Evolutionary conservation across 139 green algal genomes (phyloP).

Genomic region (Zygnema circumcarinatum): DNA sequence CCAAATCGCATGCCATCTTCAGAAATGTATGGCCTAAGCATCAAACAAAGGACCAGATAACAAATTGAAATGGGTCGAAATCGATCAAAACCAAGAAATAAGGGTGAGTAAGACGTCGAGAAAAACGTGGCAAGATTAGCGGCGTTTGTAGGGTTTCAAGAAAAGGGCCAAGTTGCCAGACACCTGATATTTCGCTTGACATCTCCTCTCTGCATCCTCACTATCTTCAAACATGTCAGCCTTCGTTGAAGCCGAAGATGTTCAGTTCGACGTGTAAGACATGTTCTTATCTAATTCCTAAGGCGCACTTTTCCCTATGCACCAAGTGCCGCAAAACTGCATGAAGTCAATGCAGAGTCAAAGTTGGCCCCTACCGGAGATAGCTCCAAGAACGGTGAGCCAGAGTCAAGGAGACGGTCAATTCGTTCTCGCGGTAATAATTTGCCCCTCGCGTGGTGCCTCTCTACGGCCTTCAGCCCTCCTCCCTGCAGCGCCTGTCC

Average conservation of each 20-base stretch:
- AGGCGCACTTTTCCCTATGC: too few species aligned
- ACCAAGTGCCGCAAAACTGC: background rate
- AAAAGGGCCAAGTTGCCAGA: too few species aligned
- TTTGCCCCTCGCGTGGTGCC: conserved; percentile 40
- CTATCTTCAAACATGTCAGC: too few species aligned
- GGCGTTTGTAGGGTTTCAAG: too few species aligned
- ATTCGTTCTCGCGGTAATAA: conserved; percentile 49
- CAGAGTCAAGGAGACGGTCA: conserved; percentile 46
- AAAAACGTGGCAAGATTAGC: too few species aligned
- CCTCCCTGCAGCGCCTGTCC: conserved; percentile 40
- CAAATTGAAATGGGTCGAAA: background rate
- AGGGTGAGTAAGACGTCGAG: background rate
- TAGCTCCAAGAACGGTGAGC: conserved; percentile 58
- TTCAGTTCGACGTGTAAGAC: too few species aligned
- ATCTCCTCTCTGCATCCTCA: too few species aligned
- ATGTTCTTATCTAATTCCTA: too few species aligned
- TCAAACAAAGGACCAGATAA: background rate
- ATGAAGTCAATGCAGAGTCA: background rate
- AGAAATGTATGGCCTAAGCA: background rate
- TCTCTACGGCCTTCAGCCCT: conserved; percentile 50
- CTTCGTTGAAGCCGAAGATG: too few species aligned
- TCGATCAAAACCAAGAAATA: background rate
- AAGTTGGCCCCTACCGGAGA: conserved; percentile 15
- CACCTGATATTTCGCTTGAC: too few species aligned
- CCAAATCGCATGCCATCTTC: background rate